A percentile compares a stretch with the other conserved stretches of the same genome.
phyloP scores from a whole-genome alignment of 495 filamentous ascomycete genomes.

The Lepraria neglecta region DNA sequence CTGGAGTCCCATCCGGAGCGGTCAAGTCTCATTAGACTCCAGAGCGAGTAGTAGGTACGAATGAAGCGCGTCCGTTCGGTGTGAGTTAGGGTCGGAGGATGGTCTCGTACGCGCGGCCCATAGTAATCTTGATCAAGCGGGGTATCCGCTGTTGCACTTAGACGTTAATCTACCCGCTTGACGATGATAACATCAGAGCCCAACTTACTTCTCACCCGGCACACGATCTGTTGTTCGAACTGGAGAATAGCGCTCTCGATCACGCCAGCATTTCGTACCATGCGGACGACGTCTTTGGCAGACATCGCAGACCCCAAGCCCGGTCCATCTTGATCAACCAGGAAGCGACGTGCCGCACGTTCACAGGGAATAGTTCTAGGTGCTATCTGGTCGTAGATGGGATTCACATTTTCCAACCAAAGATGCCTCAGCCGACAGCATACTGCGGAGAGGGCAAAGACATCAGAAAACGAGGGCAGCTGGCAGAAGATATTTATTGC shows the following conservation, averaged over 20 bases:
- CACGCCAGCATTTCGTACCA: conserved; percentile 14
- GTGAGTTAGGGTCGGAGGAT: conserved; percentile 18
- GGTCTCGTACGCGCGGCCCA: conserved; percentile 2
- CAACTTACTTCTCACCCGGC: conserved; percentile 15
- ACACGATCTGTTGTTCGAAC: conserved; percentile 18
- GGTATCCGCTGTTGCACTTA: conserved; percentile 9
- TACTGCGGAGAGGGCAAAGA: conserved; percentile 12
- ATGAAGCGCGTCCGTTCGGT: conserved; percentile 18
- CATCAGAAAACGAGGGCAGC: conserved; percentile 11
- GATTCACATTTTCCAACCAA: conserved; percentile 3
- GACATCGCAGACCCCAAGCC: conserved; percentile 8
- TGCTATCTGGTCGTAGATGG: conserved; percentile 12
- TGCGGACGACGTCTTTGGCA: conserved; percentile 10
- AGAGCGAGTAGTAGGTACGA: conserved; percentile 18
- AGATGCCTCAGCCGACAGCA: conserved; percentile 13
- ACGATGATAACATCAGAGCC: background rate
- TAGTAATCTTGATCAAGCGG: background rate
- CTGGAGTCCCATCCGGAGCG: conserved; percentile 11
- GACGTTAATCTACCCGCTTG: background rate
- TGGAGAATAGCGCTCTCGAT: conserved; percentile 18
- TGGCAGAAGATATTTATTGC: conserved; percentile 11
- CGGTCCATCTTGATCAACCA: conserved; percentile 15
- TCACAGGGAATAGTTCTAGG: conserved; percentile 14
- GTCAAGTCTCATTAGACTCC: conserved; percentile 19
- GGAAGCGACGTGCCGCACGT: conserved; percentile 18